Conservation (phyloP, 768 basidiomycete species). For the Boletus vinaceobasis region DNA sequence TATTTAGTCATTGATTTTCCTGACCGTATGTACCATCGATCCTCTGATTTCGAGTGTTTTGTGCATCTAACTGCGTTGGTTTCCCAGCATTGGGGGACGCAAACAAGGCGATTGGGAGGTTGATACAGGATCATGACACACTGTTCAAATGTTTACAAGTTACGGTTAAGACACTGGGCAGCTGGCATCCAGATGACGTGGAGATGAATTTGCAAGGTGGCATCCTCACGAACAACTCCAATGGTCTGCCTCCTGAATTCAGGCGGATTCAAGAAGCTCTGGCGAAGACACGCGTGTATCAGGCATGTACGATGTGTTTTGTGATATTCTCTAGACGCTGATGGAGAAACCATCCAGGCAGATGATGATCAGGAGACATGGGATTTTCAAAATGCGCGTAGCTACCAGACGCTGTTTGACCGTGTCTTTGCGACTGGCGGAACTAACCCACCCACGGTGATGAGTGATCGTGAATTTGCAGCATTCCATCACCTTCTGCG, state of each 20-base stretch:
- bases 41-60: too few relatives aligned
- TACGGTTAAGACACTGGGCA: not conserved
- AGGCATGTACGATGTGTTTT: not conserved
- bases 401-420: not conserved
- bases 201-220: not conserved
- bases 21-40: not conserved
- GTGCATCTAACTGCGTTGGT: not conserved
- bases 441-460: not conserved
- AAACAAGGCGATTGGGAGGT: not conserved
- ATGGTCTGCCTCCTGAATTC: not conserved
- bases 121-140: not conserved
- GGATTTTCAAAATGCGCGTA: not conserved
- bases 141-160: not conserved
- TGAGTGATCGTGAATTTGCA: not conserved
- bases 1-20: not conserved
- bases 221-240: fast-evolving
- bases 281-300: not conserved
- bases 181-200: not conserved
- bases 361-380: too few relatives aligned
- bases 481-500: not conserved
- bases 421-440: not conserved
- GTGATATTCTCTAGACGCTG: too few relatives aligned
- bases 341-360: not conserved
- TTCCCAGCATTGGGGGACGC: not conserved
- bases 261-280: not conserved